Evolutionary conservation across 129 eudicot species (phyloP), one percentile per base, ranked within the genome.

Genomic region (Daucus carota): DNA sequence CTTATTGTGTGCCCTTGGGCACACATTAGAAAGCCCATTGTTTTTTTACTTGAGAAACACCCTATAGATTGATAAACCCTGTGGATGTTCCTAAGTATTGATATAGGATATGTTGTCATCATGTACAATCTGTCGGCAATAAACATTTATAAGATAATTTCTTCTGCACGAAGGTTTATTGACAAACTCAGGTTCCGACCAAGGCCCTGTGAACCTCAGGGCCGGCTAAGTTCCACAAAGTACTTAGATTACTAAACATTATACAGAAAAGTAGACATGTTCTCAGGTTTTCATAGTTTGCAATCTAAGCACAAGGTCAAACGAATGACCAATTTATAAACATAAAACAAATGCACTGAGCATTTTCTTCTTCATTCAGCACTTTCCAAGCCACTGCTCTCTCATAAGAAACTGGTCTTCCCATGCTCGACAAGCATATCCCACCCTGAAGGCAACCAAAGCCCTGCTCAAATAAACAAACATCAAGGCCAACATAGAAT

Each of bases 291-390:
- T 4, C 54, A 13, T 40, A 71, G 75, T 26, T 26, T 18, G 46
- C 33, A 40, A 42, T 11, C n/a, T 42, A 70, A n/a, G 24, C 75
- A 42, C 17, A 43, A 71, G 54, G 10, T 84, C 78, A 93, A 52
- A 91, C 93, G 77, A 94, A 94, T 5, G 97, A 91, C 97, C 98
- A 94, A 54, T 94, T 94, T 52, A 94, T 78, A 63, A 94, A 94
- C 93, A 82, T 87, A 74, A 94, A 94, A 87, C 96, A 89, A 70
- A 93, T 80, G 82, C 98, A 91, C 33, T 94, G 98, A 42, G 96
- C 84, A 72, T 72, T 80, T 47, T 89, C 97, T 72, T 94, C 97
- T 29, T 93, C 97, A 68, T 89, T 86, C 84, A 89, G 47, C 73
- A 90, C 96, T 75, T 92, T 88, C 98, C 98, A 90, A 3, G 96